phyloP scores from a whole-genome alignment of 176 grass and related monocot genomes.

The Ananas comosus region DNA sequence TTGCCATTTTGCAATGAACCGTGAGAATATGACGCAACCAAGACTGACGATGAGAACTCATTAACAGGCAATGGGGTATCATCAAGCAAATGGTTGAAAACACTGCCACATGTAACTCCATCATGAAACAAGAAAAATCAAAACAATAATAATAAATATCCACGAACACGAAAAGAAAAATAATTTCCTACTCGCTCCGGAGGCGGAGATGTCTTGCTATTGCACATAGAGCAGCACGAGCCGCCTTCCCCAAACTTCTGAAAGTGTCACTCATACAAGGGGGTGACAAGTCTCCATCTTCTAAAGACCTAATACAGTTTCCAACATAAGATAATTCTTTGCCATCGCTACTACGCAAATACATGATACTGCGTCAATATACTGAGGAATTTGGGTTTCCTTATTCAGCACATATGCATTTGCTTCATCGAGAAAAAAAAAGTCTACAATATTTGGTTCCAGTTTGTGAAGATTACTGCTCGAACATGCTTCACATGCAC shows the following conservation, averaged over 20 bases:
- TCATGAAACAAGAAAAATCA: not conserved
- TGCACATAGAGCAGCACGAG: slow-evolving; percentile 51
- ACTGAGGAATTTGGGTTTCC: not conserved
- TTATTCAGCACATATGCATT: not conserved
- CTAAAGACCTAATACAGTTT: slow-evolving; percentile 28
- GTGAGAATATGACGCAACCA: slow-evolving; percentile 43
- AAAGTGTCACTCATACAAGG: slow-evolving; percentile 73
- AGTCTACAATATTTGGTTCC: not conserved
- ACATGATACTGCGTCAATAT: not conserved
- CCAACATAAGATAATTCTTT: not conserved
- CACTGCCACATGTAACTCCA: slow-evolving; percentile 28
- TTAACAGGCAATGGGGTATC: slow-evolving; percentile 52
- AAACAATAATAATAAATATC: slow-evolving; percentile 10
- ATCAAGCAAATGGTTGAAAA: slow-evolving; percentile 67
- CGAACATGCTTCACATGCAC: no score
- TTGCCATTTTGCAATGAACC: slow-evolving; percentile 29
- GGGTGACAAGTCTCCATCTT: slow-evolving; percentile 60
- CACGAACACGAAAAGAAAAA: slow-evolving; percentile 3
- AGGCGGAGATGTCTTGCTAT: slow-evolving; percentile 61
- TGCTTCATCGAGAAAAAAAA: not conserved
- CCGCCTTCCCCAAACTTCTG: slow-evolving; percentile 55
- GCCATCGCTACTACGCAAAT: not conserved
- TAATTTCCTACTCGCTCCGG: slow-evolving; percentile 42
- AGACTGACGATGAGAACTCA: slow-evolving; percentile 54
- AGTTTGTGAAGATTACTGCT: no score